phyloP scores from a whole-genome alignment of 1,284 basidiomycete species.

The Inonotus hispidus region DNA sequence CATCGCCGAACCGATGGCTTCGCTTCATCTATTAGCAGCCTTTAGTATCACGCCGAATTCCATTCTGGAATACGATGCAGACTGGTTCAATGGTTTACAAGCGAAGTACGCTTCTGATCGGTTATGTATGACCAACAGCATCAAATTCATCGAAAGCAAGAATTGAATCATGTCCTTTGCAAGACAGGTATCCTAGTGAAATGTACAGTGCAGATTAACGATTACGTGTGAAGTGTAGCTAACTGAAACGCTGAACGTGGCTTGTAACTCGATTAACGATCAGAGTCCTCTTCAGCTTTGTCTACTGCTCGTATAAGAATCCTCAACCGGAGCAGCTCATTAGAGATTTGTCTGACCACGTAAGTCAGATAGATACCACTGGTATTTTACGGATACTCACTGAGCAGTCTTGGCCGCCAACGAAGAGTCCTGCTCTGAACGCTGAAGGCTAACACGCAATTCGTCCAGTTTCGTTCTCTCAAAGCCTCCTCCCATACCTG shows the following conservation, averaged over 20 bases:
- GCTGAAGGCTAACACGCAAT: constrained; percentile 49
- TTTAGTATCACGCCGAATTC: too few relatives aligned
- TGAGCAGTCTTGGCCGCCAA: constrained; percentile 53
- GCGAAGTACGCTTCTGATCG: neutral
- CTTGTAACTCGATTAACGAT: neutral
- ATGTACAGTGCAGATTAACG: neutral
- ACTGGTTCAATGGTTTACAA: neutral
- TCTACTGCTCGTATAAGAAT: constrained; percentile 54
- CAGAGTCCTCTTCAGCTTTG: constrained; percentile 2
- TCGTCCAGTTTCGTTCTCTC: constrained; percentile 25
- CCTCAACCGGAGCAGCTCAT: constrained; percentile 59
- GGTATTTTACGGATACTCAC: constrained; percentile 34
- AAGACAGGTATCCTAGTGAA: neutral
- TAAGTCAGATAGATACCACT: neutral
- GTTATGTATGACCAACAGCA: too few relatives aligned
- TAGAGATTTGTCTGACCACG: constrained; percentile 43
- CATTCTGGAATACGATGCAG: too few relatives aligned
- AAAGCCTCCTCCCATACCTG: constrained; percentile 39
- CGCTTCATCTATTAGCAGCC: neutral
- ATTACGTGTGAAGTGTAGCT: neutral
- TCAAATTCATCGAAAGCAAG: neutral
- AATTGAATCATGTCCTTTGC: too few relatives aligned
- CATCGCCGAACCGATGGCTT: too few relatives aligned
- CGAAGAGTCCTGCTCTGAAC: constrained; percentile 48
- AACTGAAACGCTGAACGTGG: neutral